phyloP scores from a whole-genome alignment of 1,139 yeast genomes.

The Candida sanyaensis region DNA sequence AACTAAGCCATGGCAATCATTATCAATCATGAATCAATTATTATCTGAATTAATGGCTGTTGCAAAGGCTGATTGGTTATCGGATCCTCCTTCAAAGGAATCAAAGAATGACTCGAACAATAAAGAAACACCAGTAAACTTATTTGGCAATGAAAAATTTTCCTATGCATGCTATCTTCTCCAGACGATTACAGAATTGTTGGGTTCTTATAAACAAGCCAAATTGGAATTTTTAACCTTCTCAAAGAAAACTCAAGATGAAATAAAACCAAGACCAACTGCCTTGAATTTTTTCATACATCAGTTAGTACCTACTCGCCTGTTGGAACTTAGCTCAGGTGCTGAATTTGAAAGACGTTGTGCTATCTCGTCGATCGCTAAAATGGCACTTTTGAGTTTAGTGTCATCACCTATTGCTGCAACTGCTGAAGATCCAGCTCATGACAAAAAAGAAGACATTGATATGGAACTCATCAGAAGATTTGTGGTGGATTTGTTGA shows the following conservation, averaged over 20 bases:
- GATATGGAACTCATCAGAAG: constrained; percentile 74
- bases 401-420: constrained; percentile 53
- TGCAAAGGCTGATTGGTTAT: constrained; percentile 52
- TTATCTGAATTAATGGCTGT: constrained; percentile 65
- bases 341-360: constrained; percentile 39
- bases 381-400: constrained; percentile 58
- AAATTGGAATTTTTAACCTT: constrained; percentile 82
- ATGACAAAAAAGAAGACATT: constrained; percentile 57
- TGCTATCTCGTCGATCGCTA: constrained; percentile 53
- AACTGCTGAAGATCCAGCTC: constrained; percentile 36
- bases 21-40: constrained; percentile 64
- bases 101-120: constrained; percentile 15
- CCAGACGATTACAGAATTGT: constrained; percentile 67
- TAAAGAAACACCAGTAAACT: constrained; percentile 22
- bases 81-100: constrained; percentile 26
- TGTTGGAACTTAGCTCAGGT: constrained; percentile 32
- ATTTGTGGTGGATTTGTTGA: constrained; percentile 70
- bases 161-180: constrained; percentile 69
- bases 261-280: constrained; percentile 64
- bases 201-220: constrained; percentile 77
- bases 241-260: constrained; percentile 47
- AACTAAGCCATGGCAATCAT: constrained; percentile 26
- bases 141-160: constrained; percentile 48
- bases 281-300: constrained; percentile 77
- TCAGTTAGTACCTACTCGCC: constrained; percentile 65